phyloP scores from a whole-genome alignment of 2,329 filamentous ascomycete genomes.

The Scedosporium apiospermum region DNA sequence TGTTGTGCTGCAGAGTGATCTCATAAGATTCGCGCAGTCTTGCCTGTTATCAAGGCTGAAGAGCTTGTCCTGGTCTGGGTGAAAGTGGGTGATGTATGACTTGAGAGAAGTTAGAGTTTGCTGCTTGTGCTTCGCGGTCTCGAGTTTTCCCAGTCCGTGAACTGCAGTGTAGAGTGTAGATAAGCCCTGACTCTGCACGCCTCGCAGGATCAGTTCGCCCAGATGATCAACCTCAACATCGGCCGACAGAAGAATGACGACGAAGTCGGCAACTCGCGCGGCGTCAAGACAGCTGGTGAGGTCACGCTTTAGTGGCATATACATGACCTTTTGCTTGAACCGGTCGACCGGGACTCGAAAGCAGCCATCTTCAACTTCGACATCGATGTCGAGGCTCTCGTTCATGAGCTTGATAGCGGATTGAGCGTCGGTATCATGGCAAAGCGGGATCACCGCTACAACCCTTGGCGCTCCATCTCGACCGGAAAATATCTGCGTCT shows the following conservation, averaged over 20 bases:
- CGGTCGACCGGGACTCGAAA: conserved; percentile 68
- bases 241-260: conserved; percentile 76
- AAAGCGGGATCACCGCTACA: conserved; percentile 80
- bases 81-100: conserved; percentile 90
- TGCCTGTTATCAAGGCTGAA: conserved; percentile 81
- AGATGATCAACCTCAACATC: conserved; percentile 74
- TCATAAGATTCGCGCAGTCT: conserved; percentile 83
- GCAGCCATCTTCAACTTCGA: conserved; percentile 48
- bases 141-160: conserved; percentile 66
- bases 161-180: conserved; percentile 85
- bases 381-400: conserved; percentile 67
- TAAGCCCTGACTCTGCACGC: conserved; percentile 87
- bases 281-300: conserved; percentile 74
- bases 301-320: conserved; percentile 65
- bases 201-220: conserved; percentile 76
- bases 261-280: conserved; percentile 81
- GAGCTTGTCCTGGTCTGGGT: conserved; percentile 84
- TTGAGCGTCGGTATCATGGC: conserved; percentile 58
- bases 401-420: conserved; percentile 64
- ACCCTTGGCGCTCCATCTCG: conserved; percentile 79
- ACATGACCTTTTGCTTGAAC: conserved; percentile 92
- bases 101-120: conserved; percentile 76
- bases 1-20: conserved; percentile 81
- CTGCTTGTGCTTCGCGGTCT: conserved; percentile 67
- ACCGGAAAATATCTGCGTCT: conserved; percentile 74